Conservation (phyloP, 2,329 filamentous ascomycete species). For the Sclerotinia sclerotiorum region DNA sequence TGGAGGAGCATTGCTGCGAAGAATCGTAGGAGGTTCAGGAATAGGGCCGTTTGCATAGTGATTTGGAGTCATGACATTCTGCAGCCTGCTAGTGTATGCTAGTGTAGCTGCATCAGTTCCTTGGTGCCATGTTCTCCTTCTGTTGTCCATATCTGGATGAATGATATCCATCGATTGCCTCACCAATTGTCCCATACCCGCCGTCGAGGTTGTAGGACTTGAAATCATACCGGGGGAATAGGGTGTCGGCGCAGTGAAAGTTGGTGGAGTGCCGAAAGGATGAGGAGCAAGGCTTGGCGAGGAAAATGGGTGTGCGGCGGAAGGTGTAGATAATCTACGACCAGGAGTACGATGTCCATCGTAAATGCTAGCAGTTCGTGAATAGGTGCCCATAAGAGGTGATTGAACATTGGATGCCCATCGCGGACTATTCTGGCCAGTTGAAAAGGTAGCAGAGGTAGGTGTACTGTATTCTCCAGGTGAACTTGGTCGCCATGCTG, state of each 20-base stretch:
- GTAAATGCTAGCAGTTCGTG: conserved; percentile 73
- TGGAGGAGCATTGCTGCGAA: conserved; percentile 48
- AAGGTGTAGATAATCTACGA: conserved; percentile 80
- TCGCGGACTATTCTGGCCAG: conserved; percentile 72
- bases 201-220: conserved; percentile 64
- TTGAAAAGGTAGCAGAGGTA: conserved; percentile 79
- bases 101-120: conserved; percentile 59
- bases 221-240: conserved; percentile 60
- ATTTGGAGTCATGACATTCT: conserved; percentile 70
- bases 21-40: conserved; percentile 31
- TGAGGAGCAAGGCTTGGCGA: conserved; percentile 45
- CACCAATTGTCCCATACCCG: conserved; percentile 56
- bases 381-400: conserved; percentile 63
- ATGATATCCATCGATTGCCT: conserved; percentile 63
- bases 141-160: conserved; percentile 69
- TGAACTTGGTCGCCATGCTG: conserved; percentile 62
- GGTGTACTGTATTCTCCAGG: conserved; percentile 78
- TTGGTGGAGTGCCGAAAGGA: conserved; percentile 58
- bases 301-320: conserved; percentile 71
- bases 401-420: conserved; percentile 69
- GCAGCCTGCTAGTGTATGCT: conserved; percentile 65
- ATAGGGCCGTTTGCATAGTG: conserved; percentile 48
- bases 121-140: conserved; percentile 88
- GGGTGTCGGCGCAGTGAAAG: conserved; percentile 54
- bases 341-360: conserved; percentile 62